Evolutionary conservation across 495 filamentous ascomycete genomes (phyloP), one percentile per base, ranked within the genome.

Genomic region (Wilcoxina mikolae): DNA sequence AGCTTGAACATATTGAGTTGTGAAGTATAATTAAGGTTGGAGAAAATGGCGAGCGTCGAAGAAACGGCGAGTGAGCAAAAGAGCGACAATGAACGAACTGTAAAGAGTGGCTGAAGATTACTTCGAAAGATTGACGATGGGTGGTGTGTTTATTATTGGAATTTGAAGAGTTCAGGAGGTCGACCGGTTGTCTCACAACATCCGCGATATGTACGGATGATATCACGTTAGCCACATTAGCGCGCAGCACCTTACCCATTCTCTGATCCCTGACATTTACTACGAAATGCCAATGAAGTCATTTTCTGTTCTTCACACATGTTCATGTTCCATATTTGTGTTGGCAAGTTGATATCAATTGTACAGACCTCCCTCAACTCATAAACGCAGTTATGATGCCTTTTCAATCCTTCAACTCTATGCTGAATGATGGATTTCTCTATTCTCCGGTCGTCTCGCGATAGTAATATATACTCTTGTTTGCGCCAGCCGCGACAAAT

Each of bases 401-500:
- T n/a, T n/a, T n/a, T n/a, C n/a, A n/a, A n/a, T n/a, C n/a, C n/a
- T n/a, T n/a, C n/a, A n/a, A n/a, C n/a, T n/a, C n/a, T n/a, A n/a
- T n/a, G n/a, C n/a, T n/a, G n/a, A n/a, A n/a, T n/a, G n/a, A n/a
- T n/a, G n/a, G n/a, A n/a, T n/a, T n/a, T n/a, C 7, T 43, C 39
- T 54, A 87, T 54, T 77, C 79, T 9, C 85, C 85, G 27, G 82
- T 86, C 51, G 93, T 90, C 69, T 98, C 91, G 31, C 91, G 74
- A 66, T 96, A 98, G 68, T 96, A 93, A 4, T 79, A 77, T 54
- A 98, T 74, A 61, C 80, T 87, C 61, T 76, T 67, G 61, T 81
- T 86, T 23, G 84, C 85, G 1, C 93, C 93, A 12, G 80, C 85
- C 12, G 84, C 84, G 47, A 82, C 85, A 68, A 98, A 98, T 54